Evolutionary conservation across 495 filamentous ascomycete genomes (phyloP), one percentile per base, ranked within the genome.

Genomic region (Aspergillus steynii): DNA sequence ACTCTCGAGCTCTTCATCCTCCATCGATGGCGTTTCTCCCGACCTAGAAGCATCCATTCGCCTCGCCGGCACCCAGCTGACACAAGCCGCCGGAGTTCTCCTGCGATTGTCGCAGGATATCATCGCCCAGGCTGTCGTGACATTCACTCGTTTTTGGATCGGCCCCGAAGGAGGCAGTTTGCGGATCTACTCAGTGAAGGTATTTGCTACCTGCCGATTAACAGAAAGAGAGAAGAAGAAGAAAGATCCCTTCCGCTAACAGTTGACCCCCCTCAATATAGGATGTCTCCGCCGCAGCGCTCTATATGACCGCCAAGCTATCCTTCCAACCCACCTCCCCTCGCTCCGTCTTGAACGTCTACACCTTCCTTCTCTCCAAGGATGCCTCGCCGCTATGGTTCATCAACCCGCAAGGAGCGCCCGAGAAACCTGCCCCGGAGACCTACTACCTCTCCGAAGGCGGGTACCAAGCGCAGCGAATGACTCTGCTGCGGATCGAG

Each of bases 141-240:
- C 95, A 0, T 85, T 96, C 31, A 89, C 87, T n/a, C 82, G 95
- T 5, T 96, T 93, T 78, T 97, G 90, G 86, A 76, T 93, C 5
- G 86, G 86, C 1, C 67, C 82, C 1, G 86, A 88, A 51, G 86
- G 85, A 10, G 86, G 85, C 3, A 89, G 87, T 66, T 72, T 88
- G 45, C 73, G 75, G 2, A 80, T 86, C 27, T 79, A 84, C 68
- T 79, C 80, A 6, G 79, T 78, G 26, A 82, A 83, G 76, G 86
- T 88, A 62, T 34, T 9, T 42, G 15, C 5, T 27, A 15, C 26
- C 42, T 29, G n/a, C 4, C 8, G n/a, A 34, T 25, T 50, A 50
- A 50, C 48, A 25, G 20, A 50, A 50, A 25, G 6, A 12, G 15
- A 5, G 20, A 42, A 3, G 10, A 4, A 14, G 9, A 12, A 10